Percentiles rank a stretch among this genome's conserved stretches.
These are phyloP conservation scores for Aspergillus brunneoviolaceus DNA, from an alignment of 2,329 filamentous ascomycete species.

Conservation along the genomic window DNA sequence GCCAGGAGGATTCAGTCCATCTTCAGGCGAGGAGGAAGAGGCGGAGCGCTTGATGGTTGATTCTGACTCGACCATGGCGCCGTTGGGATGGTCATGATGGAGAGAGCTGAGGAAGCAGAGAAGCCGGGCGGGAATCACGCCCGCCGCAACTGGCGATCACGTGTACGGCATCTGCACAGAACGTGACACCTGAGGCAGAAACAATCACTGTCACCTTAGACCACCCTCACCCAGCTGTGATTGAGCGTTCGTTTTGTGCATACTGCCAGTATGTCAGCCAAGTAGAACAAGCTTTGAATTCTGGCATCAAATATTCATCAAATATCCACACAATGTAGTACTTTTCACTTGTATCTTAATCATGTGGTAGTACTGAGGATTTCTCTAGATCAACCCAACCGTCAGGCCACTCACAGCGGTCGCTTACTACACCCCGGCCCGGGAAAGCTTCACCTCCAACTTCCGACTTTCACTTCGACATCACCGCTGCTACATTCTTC, in stretches of 20 bases:
- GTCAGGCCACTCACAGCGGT: slow-evolving; percentile 34
- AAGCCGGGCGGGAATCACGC: slow-evolving; percentile 18
- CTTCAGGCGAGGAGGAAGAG: slow-evolving; percentile 23
- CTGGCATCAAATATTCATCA: no score
- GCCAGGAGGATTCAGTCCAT: slow-evolving; percentile 18
- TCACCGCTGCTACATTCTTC: slow-evolving; percentile 24
- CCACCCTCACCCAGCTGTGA: no score
- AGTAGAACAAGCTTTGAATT: no score
- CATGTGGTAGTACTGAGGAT: no score
- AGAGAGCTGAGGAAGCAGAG: slow-evolving; percentile 8
- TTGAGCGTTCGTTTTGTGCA: no score
- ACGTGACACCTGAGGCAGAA: slow-evolving; percentile 17
- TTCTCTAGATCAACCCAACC: slow-evolving; percentile 19
- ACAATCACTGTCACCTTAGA: no score
- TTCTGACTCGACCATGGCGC: slow-evolving; percentile 33
- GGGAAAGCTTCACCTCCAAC: slow-evolving; percentile 35
- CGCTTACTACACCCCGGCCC: slow-evolving; percentile 38
- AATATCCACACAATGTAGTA: no score
- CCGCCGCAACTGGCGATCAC: slow-evolving; percentile 21
- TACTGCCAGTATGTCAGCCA: no score
- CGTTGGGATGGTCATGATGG: slow-evolving; percentile 12
- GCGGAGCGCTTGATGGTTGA: slow-evolving; percentile 34
- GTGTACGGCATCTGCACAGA: slow-evolving; percentile 13
- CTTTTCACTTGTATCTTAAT: no score
- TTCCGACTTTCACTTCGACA: slow-evolving; percentile 25